Evolutionary conservation across 2,329 filamentous ascomycete genomes (phyloP).

Genomic region (Exophiala dermatitidis): DNA sequence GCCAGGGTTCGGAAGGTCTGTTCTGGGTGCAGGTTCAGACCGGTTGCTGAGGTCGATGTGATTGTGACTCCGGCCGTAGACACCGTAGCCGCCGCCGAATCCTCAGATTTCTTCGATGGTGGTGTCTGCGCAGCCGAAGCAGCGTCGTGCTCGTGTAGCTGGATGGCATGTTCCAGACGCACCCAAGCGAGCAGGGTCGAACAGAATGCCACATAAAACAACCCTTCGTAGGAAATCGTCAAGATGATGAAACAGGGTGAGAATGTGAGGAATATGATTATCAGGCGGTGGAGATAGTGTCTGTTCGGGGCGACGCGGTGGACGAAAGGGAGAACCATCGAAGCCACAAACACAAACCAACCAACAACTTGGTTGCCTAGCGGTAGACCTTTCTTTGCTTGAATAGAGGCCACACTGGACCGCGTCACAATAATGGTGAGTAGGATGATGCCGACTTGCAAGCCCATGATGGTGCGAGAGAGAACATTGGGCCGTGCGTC

Average conservation of each 20-base stretch:
- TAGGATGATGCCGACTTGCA: slow-evolving; percentile 61
- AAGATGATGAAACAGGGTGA: slow-evolving; percentile 91
- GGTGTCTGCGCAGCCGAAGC: slow-evolving; percentile 24
- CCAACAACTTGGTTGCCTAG: slow-evolving; percentile 80
- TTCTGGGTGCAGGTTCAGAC: slow-evolving; percentile 28
- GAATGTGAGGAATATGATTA: slow-evolving; percentile 86
- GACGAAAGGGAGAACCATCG: slow-evolving; percentile 71
- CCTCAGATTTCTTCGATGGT: not conserved
- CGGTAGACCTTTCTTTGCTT: slow-evolving; percentile 77
- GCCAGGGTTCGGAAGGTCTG: slow-evolving; percentile 57
- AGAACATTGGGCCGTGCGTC: slow-evolving; percentile 25
- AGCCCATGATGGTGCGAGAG: slow-evolving; percentile 41
- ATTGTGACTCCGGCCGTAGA: slow-evolving; percentile 17
- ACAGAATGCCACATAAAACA: slow-evolving; percentile 91
- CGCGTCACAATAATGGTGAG: slow-evolving; percentile 80
- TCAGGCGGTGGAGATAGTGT: slow-evolving; percentile 82
- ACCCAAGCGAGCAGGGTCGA: slow-evolving; percentile 81
- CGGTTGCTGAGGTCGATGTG: slow-evolving; percentile 27
- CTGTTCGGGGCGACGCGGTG: slow-evolving; percentile 72
- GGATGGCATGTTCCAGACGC: slow-evolving; percentile 72
- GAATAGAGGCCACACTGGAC: slow-evolving; percentile 75
- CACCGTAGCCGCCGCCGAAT: not conserved
- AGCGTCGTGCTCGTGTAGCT: slow-evolving; percentile 6
- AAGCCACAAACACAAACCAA: slow-evolving; percentile 72
- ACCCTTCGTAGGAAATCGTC: slow-evolving; percentile 91